Evolutionary conservation across 164 flowering plant species (phyloP), one percentile per base, ranked within the genome.

Genomic region (Platanus orientalis): DNA sequence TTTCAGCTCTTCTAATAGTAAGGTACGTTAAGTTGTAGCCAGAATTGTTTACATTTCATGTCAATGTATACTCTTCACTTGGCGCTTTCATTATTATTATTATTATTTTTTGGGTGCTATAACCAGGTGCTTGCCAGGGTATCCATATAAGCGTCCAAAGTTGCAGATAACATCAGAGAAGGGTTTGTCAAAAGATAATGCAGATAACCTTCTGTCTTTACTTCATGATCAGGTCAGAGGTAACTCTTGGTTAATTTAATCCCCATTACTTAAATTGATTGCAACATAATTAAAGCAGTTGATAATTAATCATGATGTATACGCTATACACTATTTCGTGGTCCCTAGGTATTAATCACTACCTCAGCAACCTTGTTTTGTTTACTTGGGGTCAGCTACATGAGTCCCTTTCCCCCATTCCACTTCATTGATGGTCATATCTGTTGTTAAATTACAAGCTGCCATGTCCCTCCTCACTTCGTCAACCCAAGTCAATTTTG

Each of bases 111-210:
- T 58, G 42, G 42, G 12, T 36, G 36, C 57, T 25, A 36, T 7
- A 27, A 19, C 30, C 69, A 95, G 99, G 76, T 95, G 81, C 75
- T 63, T 88, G 61, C 94, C 93, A 0, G 99, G 99, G 40, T 95
- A 95, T 76, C 99, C 99, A 58, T 78, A 74, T 81, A 95, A 88
- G 82, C 83, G 86, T 50, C 97, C 99, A 6, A 92, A 82, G 77
- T 70, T 95, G 70, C 87, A 80, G 69, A 77, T 95, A 67, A 76
- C 76, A 51, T 84, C 97, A 57, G 97, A 84, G 71, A 73, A 76
- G 69, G 93, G 94, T 29, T 71, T 95, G 61, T 78, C 88, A 39
- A 71, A 84, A 73, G 70, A 55, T 54, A 87, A 91, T 68, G 80
- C 84, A 13, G 84, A 83, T 40, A 83, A 75, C 11, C 96, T 95